Evolutionary conservation across 768 basidiomycete species (phyloP), one percentile per base, ranked within the genome.

Genomic region (Naematelia aurantialba): DNA sequence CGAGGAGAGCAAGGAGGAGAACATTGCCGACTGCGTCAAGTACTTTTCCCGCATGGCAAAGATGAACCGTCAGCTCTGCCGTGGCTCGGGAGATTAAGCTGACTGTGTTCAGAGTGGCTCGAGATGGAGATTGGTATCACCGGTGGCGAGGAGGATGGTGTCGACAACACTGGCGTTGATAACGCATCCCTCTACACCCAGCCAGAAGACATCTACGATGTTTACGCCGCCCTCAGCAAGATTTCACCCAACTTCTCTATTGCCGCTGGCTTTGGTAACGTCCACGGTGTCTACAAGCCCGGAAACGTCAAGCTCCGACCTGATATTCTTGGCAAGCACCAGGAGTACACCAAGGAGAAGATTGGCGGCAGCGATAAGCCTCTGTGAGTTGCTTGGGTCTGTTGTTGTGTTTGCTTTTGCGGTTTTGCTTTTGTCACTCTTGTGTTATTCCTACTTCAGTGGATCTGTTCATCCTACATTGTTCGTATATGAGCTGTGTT

Each of bases 71-170:
- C 45, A 63, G 72, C 34, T 68, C 8, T 44, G 13, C 2, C 10
- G 22, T 34, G 13, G 8, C 21, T 47, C 11, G 5, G 8, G 19
- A 5, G n/a, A 21, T 26, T 47, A 47, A 47, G n/a, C 46, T 21
- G n/a, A 47, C 24, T 8, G 17, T 5, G 4, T 3, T 13, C 59
- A 67, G 67, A 73, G 66, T 99, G 91, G 91, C 90, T 99, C 78
- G 96, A 99, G 84, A 99, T 99, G 96, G 96, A 99, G 80, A 99
- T 99, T 77, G 96, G 96, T 74, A 98, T 99, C 80, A 99, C 96
- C 52, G 96, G 96, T 73, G 96, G 96, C 70, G 96, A 99, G 79
- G 96, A 99, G 78, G 96, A 98, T 74, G 94, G 96, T 76, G 96
- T 99, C 50, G 94, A 99, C 81, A 99, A 99, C 83, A 87, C 91